These are phyloP conservation scores for Funneliformis mosseae DNA, from an alignment of 192 early-diverging fungal species.

Conservation along the genomic window DNA sequence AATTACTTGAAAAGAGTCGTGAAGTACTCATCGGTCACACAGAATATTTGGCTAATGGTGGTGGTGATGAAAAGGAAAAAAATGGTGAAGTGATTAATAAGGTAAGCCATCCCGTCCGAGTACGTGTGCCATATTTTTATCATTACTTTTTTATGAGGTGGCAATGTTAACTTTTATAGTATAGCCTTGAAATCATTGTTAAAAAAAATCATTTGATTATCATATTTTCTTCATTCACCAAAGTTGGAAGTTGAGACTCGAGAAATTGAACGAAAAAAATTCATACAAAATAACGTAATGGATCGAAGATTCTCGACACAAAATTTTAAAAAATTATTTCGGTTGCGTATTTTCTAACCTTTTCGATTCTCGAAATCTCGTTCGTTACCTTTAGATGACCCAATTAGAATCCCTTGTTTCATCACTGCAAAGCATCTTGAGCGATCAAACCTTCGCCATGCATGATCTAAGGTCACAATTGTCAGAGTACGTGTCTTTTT, in stretches of 20 bases:
- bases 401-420: constrained; percentile 42
- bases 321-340: neutral
- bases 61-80: constrained; percentile 10
- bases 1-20: constrained; percentile 28
- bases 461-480: constrained; percentile 43
- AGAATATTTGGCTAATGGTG: constrained; percentile 22
- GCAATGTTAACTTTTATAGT: neutral
- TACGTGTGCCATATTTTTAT: constrained; percentile 22
- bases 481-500: constrained; percentile 40
- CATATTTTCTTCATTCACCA: neutral
- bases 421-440: constrained; percentile 42
- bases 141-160: neutral
- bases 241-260: neutral
- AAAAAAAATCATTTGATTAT: neutral
- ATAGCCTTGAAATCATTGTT: neutral
- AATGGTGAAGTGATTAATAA: constrained; percentile 27
- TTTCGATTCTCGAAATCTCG: neutral
- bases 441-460: constrained; percentile 43
- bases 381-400: constrained; percentile 35
- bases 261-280: too few species aligned
- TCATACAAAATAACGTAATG: neutral
- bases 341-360: neutral
- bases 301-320: neutral
- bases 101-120: constrained; percentile 7
- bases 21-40: constrained; percentile 18